Evolutionary conservation across 2,329 filamentous ascomycete genomes (phyloP).

Genomic region (Talaromyces sp.): DNA sequence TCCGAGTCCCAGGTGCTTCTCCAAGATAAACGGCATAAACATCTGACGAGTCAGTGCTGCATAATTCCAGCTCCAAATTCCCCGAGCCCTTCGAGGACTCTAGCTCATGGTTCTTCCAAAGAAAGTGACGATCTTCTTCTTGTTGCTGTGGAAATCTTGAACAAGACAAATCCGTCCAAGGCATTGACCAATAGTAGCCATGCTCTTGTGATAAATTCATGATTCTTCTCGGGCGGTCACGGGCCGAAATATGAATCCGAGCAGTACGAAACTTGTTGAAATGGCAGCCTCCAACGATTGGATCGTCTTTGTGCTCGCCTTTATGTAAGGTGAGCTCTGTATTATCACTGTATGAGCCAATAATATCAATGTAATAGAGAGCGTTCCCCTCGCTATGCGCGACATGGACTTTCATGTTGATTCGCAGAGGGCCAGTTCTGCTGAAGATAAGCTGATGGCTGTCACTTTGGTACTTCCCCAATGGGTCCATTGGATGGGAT

Average conservation of each 20-base stretch:
- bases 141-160: too few relatives aligned
- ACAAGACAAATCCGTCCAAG: not conserved
- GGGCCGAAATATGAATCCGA: not conserved
- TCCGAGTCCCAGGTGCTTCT: not conserved
- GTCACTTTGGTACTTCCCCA: too few relatives aligned
- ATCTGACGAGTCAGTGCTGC: not conserved
- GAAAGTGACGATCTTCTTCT: not conserved
- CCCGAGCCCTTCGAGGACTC: not conserved
- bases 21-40: conserved; percentile 6
- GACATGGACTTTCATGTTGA: not conserved
- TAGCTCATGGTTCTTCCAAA: not conserved
- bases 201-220: not conserved
- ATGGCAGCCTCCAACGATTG: not conserved
- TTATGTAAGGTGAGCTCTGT: not conserved
- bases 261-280: conserved; percentile 6
- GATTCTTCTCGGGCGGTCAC: not conserved
- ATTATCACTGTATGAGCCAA: not conserved
- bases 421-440: not conserved
- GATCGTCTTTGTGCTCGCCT: not conserved
- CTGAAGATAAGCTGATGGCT: not conserved
- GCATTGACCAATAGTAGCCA: conserved; percentile 6
- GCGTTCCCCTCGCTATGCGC: not conserved
- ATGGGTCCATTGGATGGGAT: too few relatives aligned
- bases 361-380: not conserved
- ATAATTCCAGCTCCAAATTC: conserved; percentile 2